Conservation (phyloP, 1,284 basidiomycete genomes). For the Anthracocystis setariae region DNA sequence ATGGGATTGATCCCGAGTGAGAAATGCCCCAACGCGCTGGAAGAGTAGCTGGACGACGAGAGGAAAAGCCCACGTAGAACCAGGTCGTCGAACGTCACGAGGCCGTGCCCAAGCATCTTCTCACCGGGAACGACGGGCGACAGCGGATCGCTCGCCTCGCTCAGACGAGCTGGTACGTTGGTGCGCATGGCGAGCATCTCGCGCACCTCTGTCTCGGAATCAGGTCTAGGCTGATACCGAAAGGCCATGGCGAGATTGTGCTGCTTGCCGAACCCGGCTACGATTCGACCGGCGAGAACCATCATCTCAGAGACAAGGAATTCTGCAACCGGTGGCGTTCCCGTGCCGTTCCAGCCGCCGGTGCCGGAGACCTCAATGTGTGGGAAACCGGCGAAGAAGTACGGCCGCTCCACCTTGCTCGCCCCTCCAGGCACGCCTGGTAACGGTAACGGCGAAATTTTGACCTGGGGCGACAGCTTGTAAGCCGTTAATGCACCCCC, state of each 20-base stretch:
- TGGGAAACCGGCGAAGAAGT: slow-evolving; percentile 53
- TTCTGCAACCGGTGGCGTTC: slow-evolving; percentile 12
- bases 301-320: slow-evolving; percentile 81
- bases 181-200: slow-evolving; percentile 61
- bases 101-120: slow-evolving; percentile 23
- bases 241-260: slow-evolving; percentile 77
- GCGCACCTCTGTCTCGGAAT: slow-evolving; percentile 38
- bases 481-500: slow-evolving; percentile 7
- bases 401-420: slow-evolving; percentile 15
- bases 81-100: slow-evolving; percentile 26
- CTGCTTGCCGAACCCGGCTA: slow-evolving; percentile 78
- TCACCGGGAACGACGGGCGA: slow-evolving; percentile 3
- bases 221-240: slow-evolving; percentile 71
- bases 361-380: slow-evolving; percentile 14
- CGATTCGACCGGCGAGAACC: slow-evolving; percentile 81
- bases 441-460: slow-evolving; percentile 33
- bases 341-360: not conserved
- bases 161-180: slow-evolving; percentile 29
- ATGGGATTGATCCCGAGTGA: slow-evolving; percentile 74
- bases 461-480: not conserved
- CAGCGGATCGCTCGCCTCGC: slow-evolving; percentile 22
- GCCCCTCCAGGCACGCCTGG: slow-evolving; percentile 12
- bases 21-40: slow-evolving; percentile 75
- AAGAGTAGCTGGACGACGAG: slow-evolving; percentile 20
- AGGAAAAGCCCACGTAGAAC: slow-evolving; percentile 21